phyloP scores from a whole-genome alignment of 2,329 filamentous ascomycete species.

The Nannizzia gypsea region DNA sequence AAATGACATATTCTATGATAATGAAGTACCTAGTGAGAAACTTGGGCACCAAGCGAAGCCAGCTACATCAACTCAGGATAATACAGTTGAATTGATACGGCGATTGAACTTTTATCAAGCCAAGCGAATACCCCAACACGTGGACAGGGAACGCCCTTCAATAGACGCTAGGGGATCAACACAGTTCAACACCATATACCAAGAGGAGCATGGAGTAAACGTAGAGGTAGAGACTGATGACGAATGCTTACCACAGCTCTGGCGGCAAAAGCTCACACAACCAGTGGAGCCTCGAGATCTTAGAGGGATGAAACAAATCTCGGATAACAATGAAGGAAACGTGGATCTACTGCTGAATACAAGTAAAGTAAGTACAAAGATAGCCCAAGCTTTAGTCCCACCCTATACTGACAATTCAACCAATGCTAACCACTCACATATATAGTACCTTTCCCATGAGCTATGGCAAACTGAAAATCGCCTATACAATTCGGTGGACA shows the following conservation, averaged over 20 bases:
- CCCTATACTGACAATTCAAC: not conserved
- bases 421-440: not conserved
- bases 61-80: not conserved
- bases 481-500: conserved; percentile 33
- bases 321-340: not conserved
- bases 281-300: not conserved
- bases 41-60: not conserved
- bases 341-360: conserved; percentile 21
- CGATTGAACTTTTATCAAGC: not conserved
- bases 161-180: not conserved
- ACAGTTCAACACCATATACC: not conserved
- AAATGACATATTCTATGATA: not conserved
- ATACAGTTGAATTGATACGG: not conserved
- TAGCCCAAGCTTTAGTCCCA: not conserved
- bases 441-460: conserved; percentile 33
- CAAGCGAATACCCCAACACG: not conserved
- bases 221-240: not conserved
- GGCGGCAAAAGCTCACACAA: not conserved
- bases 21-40: no score
- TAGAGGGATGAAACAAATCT: not conserved
- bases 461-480: conserved; percentile 38
- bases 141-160: not conserved
- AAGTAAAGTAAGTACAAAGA: conserved; percentile 19
- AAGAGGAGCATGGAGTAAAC: not conserved
- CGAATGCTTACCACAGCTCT: not conserved